phyloP scores from a whole-genome alignment of 1,139 yeast species.

The Kazachstania sp. region DNA sequence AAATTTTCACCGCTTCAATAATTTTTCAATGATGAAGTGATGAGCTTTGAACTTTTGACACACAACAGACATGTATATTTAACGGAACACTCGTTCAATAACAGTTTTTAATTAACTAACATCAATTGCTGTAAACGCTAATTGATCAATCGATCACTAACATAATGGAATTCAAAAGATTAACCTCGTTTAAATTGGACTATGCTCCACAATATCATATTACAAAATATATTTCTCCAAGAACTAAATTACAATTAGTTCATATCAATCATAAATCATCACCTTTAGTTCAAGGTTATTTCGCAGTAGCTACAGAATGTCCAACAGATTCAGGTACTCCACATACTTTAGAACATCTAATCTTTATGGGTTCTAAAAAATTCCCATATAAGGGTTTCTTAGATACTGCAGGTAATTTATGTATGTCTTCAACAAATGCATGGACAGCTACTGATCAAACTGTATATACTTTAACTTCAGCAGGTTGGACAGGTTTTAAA shows the following conservation, averaged over 20 bases:
- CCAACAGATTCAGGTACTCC: conserved; percentile 85
- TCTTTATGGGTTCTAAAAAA: conserved; percentile 87
- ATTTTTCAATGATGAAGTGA: background rate
- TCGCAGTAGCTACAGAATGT: conserved; percentile 92
- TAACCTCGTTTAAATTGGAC: conserved; percentile 29
- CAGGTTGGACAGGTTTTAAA: conserved; percentile 95
- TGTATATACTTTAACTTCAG: conserved; percentile 81
- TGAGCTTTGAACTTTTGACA: too few relatives aligned
- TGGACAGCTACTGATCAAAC: conserved; percentile 98
- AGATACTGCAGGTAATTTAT: conserved; percentile 77
- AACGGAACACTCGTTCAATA: too few relatives aligned
- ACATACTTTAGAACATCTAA: conserved; percentile 88
- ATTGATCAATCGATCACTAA: background rate
- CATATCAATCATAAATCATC: conserved; percentile 66
- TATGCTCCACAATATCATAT: conserved; percentile 31
- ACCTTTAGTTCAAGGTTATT: conserved; percentile 86
- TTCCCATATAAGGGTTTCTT: conserved; percentile 89
- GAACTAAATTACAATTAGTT: conserved; percentile 78
- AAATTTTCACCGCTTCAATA: background rate
- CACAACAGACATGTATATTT: too few relatives aligned
- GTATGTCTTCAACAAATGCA: conserved; percentile 86
- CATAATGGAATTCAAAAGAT: conserved; percentile 4
- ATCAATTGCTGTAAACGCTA: background rate
- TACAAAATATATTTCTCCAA: conserved; percentile 29
- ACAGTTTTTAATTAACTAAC: background rate